Evolutionary conservation across 352 stramenopile genomes (phyloP), one percentile per base, ranked within the genome.

Genomic region (Phytophthora nicotianae): DNA sequence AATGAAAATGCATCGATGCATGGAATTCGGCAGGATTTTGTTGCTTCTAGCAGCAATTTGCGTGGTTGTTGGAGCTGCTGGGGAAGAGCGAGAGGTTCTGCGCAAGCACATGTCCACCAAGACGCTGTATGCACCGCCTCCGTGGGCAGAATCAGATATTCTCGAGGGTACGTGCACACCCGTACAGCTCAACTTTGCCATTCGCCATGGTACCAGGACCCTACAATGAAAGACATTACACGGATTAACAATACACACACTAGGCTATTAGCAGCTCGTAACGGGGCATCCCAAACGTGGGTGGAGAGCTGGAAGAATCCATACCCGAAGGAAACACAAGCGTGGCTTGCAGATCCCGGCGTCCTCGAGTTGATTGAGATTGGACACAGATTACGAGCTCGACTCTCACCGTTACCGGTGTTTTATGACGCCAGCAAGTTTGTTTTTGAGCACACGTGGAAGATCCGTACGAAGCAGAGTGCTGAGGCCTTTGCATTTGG

Each of bases 371-470:
- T 92, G 23, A 74, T 89, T 17, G 69, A 57, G 5, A 77, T 95
- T 19, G 86, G 84, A 1, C 46, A 69, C 27, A 69, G 86, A 33
- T 55, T 93, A 24, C 82, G 77, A 26, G 47, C 60, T 57, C 80
- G 77, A 47, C 80, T 90, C 11, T 79, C 62, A n/a, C 10, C 51
- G 4, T 41, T 13, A 20, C 41, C 60, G 2, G 24, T 61, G 21
- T 45, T 65, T 24, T 91, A 76, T 32, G 38, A 77, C 32, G 52
- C 60, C 16, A 54, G 43, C 14, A 69, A 71, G 38, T 91, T 82
- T 46, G 64, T 74, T 21, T 88, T 95, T 29, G 75, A 93, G 47
- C 81, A 90, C 72, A 95, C 86, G 54, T 95, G 80, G 77, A 95
- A 95, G 64, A 58, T 75, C 21, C 86, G 86, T 43, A 93, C 86